These are phyloP conservation scores for Solanum verrucosum DNA, from an alignment of 257 asterid species.

Conservation along the genomic window DNA sequence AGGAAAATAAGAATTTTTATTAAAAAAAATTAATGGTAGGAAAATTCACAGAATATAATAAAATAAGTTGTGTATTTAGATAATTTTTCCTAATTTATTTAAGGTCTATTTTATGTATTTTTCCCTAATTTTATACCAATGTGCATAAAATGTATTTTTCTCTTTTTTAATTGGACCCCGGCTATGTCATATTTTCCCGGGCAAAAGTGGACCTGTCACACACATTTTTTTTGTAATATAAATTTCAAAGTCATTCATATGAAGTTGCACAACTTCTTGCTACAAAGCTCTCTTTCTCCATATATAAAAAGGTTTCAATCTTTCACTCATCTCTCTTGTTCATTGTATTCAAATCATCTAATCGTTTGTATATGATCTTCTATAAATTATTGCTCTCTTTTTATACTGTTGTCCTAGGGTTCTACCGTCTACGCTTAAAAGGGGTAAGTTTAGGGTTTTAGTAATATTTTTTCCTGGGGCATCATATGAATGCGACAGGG, in stretches of 20 bases:
- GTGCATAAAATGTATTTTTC: no score
- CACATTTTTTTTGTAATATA: background rate
- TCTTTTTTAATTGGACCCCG: no score
- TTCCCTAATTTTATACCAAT: no score
- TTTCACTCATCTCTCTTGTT: background rate
- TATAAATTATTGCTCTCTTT: background rate
- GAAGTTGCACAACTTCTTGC: background rate
- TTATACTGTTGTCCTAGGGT: background rate
- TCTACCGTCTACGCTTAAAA: background rate
- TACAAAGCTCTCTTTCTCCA: background rate
- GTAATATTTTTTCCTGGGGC: background rate
- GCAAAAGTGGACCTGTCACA: background rate
- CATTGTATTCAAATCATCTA: background rate
- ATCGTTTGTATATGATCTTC: background rate
- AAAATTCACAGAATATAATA: no score
- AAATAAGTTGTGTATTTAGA: no score
- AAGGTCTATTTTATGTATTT: no score
- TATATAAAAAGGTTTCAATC: background rate
- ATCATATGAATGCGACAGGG: no score
- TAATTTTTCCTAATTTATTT: no score
- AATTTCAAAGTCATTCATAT: background rate
- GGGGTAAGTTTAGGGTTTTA: background rate
- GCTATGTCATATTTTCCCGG: background rate
- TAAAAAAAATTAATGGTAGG: no score
- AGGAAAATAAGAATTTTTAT: no score